These are phyloP conservation scores for Lodderomyces orthopsilosis DNA, from an alignment of 1,139 yeast species.

Conservation along the genomic window DNA sequence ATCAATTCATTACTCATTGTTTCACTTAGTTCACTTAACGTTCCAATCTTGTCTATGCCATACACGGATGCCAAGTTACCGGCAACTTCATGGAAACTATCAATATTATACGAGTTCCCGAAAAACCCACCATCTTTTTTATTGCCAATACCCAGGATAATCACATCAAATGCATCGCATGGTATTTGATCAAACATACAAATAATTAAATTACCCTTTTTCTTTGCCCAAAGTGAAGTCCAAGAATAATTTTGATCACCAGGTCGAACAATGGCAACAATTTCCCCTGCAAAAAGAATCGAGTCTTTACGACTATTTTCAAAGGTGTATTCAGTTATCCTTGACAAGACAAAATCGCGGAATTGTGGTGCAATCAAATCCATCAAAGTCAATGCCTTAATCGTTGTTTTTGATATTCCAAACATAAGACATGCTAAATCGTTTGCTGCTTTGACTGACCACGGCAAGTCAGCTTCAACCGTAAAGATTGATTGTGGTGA, in stretches of 20 bases:
- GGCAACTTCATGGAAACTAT: constrained; percentile 39
- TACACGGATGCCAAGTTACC: constrained; percentile 34
- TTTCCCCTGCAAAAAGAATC: constrained; percentile 52
- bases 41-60: constrained; percentile 17
- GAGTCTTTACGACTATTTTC: constrained; percentile 18
- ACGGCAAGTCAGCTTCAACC: constrained; percentile 71
- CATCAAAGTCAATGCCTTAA: constrained; percentile 62
- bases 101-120: constrained; percentile 23
- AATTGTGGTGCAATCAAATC: constrained; percentile 78
- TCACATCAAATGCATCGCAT: constrained; percentile 71
- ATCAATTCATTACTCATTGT: constrained; percentile 28
- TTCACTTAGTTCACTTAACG: constrained; percentile 32
- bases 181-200: constrained; percentile 88
- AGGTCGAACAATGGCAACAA: constrained; percentile 53
- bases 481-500: constrained; percentile 84
- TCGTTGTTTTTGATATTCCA: constrained; percentile 69
- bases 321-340: constrained; percentile 37
- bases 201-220: constrained; percentile 65
- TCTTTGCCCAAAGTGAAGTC: constrained; percentile 88
- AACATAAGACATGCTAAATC: constrained; percentile 87
- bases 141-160: constrained; percentile 32
- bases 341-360: constrained; percentile 60
- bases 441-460: constrained; percentile 80
- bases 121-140: constrained; percentile 3
- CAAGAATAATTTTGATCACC: constrained; percentile 57